phyloP scores from a whole-genome alignment of 2,329 filamentous ascomycete species.

The Falciphora oryzae region DNA sequence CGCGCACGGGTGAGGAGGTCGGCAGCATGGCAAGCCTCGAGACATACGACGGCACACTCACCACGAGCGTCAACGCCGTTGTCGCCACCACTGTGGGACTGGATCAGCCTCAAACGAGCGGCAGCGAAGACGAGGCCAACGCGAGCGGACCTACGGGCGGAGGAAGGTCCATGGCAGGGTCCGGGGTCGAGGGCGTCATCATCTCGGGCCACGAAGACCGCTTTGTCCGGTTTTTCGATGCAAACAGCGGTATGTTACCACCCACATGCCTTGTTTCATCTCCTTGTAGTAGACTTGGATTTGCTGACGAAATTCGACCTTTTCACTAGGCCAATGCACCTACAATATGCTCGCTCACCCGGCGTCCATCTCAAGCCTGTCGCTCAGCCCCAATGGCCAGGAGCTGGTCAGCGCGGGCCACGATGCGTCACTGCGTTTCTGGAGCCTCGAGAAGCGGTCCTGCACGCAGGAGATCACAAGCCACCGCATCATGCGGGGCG shows the following conservation, averaged over 20 bases:
- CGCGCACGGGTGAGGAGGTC: constrained; percentile 82
- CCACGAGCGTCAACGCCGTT: constrained; percentile 82
- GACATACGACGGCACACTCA: constrained; percentile 78
- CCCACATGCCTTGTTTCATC: not conserved
- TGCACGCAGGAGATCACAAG: constrained; percentile 94
- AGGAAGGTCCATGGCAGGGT: constrained; percentile 56
- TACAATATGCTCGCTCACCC: constrained; percentile 98
- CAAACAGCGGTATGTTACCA: constrained; percentile 80
- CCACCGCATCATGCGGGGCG: constrained; percentile 90
- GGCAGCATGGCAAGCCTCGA: constrained; percentile 90
- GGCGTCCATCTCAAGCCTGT: constrained; percentile 84
- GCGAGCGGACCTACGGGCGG: constrained; percentile 72
- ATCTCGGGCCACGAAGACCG: constrained; percentile 96
- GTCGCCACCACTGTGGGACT: constrained; percentile 81
- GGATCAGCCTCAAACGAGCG: constrained; percentile 59
- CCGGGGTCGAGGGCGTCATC: constrained; percentile 83
- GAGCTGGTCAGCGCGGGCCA: constrained; percentile 95
- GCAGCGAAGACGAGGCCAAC: constrained; percentile 63
- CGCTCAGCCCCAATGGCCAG: constrained; percentile 84
- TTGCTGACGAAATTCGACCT: constrained; percentile 12
- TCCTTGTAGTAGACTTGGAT: not conserved
- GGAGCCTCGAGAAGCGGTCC: constrained; percentile 90
- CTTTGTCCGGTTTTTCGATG: constrained; percentile 95
- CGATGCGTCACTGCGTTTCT: constrained; percentile 92
- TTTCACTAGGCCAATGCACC: constrained; percentile 82